phyloP scores from a whole-genome alignment of 768 basidiomycete species.

The Tricholoma matsutake region DNA sequence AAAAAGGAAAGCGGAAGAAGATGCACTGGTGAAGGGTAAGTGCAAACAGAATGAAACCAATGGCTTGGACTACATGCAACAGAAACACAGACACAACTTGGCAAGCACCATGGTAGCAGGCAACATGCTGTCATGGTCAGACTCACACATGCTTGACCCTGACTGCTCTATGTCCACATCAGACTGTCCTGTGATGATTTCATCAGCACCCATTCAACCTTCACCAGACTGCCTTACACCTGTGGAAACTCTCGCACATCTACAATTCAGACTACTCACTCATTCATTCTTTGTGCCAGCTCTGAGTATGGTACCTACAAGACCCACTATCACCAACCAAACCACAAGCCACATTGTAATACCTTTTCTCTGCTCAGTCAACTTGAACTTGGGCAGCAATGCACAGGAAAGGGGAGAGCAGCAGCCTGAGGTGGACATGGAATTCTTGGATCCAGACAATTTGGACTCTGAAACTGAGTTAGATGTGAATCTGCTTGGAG shows the following conservation, averaged over 20 bases:
- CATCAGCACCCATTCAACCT: background rate
- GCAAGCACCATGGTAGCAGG: too few species aligned
- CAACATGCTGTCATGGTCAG: background rate
- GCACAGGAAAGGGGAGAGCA: slow-evolving; percentile 2
- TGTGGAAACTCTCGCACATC: background rate
- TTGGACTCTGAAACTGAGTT: background rate
- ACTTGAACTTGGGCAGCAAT: too few species aligned
- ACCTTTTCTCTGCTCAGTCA: too few species aligned
- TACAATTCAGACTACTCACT: background rate
- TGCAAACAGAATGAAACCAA: background rate
- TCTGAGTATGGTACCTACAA: too few species aligned
- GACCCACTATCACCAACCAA: background rate
- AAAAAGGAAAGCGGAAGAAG: background rate
- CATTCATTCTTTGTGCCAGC: background rate
- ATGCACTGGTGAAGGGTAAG: background rate
- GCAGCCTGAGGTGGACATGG: too few species aligned
- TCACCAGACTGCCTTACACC: too few species aligned
- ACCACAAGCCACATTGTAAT: too few species aligned
- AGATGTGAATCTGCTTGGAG: background rate
- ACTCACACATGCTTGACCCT: background rate
- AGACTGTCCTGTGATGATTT: slow-evolving; percentile 15
- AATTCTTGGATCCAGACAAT: background rate
- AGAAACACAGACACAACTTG: background rate
- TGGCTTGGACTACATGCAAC: background rate
- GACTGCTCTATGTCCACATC: too few species aligned